Evolutionary conservation across 768 basidiomycete species (phyloP), one percentile per base, ranked within the genome.

Genomic region (Tremella mesenterica): DNA sequence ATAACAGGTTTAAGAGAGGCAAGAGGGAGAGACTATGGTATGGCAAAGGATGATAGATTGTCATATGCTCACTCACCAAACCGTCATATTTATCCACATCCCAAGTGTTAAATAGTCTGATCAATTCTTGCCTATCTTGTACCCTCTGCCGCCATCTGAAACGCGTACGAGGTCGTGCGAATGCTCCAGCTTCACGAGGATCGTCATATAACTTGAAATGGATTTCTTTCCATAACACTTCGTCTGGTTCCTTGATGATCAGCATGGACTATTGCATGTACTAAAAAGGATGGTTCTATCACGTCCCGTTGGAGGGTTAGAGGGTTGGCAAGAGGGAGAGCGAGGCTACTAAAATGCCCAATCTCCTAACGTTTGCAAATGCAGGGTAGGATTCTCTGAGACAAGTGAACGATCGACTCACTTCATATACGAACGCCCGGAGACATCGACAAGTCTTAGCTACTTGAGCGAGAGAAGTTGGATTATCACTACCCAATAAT

Each of bases 201-300:
- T 71, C 62, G 38, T 71, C 70, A 51, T 65, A 69, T 28, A 55
- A 33, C 44, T 58, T 43, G 1, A 59, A 53, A 34, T 62, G 58
- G 26, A 71, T 56, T 44, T 69, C 60, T 9, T 67, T 53, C 70
- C 70, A 71, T 7, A 71, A 50, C 14, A 65, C 57, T 52, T 56
- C 51, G 31, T 71, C 67, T 14, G 64, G 58, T 39, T 65, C 60
- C 66, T n/a, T n/a, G n/a, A n/a, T n/a, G n/a, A n/a, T n/a, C n/a
- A n/a, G n/a, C n/a, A n/a, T n/a, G n/a, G 63, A 29, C 26, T n/a
- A 16, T 31, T 29, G n/a, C n/a, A n/a, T n/a, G n/a, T n/a, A n/a
- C n/a, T n/a, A n/a, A n/a, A n/a, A n/a, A n/a, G n/a, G n/a, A n/a
- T n/a, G n/a, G n/a, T n/a, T n/a, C n/a, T n/a, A n/a, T n/a, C n/a